Percentiles rank a stretch among this genome's conserved stretches.
Evolutionary conservation across 73 alveolate genomes (phyloP).

Genomic region (Paramecium octaurelia): DNA sequence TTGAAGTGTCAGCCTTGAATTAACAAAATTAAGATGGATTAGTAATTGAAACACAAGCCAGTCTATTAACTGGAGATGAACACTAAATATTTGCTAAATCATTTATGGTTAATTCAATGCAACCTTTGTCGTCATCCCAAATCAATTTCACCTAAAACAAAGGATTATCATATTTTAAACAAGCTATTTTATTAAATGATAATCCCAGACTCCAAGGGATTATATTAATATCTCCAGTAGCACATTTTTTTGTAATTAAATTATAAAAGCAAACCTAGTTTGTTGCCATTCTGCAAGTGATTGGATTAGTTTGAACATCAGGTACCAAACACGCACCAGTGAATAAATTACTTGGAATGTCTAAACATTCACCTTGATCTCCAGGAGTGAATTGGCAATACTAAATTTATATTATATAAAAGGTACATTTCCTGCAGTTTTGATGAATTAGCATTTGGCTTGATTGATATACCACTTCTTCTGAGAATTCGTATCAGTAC

Average conservation of each 20-base stretch:
- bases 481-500: not conserved
- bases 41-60: slow-evolving; percentile 9
- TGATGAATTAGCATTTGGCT: not conserved
- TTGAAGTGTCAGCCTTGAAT: not conserved
- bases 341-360: not conserved
- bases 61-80: not conserved
- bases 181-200: not conserved
- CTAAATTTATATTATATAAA: not conserved
- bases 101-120: not conserved
- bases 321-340: not conserved
- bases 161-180: not conserved
- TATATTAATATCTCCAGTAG: not conserved
- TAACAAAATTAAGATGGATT: not conserved
- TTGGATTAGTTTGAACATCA: not conserved
- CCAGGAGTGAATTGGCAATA: not conserved
- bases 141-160: not conserved
- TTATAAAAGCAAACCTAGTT: not conserved
- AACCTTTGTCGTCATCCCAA: not conserved
- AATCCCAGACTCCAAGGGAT: not conserved
- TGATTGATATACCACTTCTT: not conserved
- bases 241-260: not conserved
- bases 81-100: slow-evolving; percentile 15
- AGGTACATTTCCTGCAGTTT: not conserved
- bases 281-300: not conserved
- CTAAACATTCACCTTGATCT: not conserved